Evolutionary conservation across 495 filamentous ascomycete genomes (phyloP), one percentile per base, ranked within the genome.

Genomic region (Xanthoparmelia taractica): DNA sequence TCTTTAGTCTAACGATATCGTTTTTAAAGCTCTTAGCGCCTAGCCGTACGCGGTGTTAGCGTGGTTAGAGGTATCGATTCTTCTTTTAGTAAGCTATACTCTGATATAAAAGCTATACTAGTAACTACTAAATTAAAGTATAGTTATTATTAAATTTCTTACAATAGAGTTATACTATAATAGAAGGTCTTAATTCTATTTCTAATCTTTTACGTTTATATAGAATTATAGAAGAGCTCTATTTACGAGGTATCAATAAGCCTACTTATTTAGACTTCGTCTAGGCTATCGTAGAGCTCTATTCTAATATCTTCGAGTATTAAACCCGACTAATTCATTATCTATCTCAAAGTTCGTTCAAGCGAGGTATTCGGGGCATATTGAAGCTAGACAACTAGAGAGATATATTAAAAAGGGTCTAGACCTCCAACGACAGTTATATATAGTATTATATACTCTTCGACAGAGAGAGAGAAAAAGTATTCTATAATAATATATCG

Each of bases 1-100:
- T 60, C 25, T 73, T n/a, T 75, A 68, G 73, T 68, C 71, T 25
- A 68, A 71, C 40, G 50, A 57, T 23, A 62, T 73, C 27, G 63
- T 75, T 52, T 70, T 68, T 48, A 8, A 59, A 18, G 69, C 69
- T 23, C 43, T 75, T 20, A 72, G 65, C 58, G 40, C 69, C 40
- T 68, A 75, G 55, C 72, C 72, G 13, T 73, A 71, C 58, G 67
- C 73, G 15, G 72, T 69, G 40, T 54, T 73, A 54, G 73, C 70
- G 18, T 74, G 71, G 73, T 69, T 72, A 20, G 73, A 69, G 37
- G 67, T 72, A 36, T 70, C 67, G 13, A 52, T 74, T 17, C 63
- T n/a, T n/a, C n/a, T n/a, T n/a, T n/a, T n/a, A n/a, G n/a, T n/a
- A n/a, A n/a, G n/a, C n/a, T n/a, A n/a, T 47, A 12, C 55, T 23